These are phyloP conservation scores for Cordia subcordata DNA, from an alignment of 257 asterid species.

Conservation along the genomic window DNA sequence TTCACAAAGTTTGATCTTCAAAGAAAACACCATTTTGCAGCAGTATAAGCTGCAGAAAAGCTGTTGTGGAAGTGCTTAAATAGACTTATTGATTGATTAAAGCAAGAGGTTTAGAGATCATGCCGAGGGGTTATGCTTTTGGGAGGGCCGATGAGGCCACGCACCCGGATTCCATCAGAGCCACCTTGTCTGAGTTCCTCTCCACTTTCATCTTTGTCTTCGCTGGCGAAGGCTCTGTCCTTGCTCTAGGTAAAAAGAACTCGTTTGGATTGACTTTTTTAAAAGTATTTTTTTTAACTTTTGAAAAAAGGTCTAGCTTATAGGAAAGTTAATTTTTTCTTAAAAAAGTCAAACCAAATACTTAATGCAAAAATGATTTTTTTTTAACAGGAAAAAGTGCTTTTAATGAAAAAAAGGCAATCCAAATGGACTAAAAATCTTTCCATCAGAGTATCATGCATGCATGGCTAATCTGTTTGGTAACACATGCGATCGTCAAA, in stretches of 20 bases:
- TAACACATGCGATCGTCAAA: background rate
- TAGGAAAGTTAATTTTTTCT: too few species aligned
- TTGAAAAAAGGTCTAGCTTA: too few species aligned
- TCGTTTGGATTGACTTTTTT: too few species aligned
- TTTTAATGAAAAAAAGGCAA: too few species aligned
- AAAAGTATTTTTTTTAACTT: too few species aligned
- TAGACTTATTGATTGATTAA: background rate
- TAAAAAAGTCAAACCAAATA: too few species aligned
- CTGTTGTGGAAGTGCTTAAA: too few species aligned
- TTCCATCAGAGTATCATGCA: too few species aligned
- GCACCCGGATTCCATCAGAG: constrained; percentile 82
- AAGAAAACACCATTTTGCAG: background rate
- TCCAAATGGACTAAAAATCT: too few species aligned
- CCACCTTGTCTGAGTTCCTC: constrained; percentile 75
- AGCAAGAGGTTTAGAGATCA: constrained; percentile 5
- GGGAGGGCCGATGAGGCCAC: constrained; percentile 92
- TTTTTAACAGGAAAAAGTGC: too few species aligned
- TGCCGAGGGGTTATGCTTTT: constrained; percentile 72
- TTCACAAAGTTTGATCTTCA: background rate
- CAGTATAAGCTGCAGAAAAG: background rate
- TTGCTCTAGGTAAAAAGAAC: constrained; percentile 79
- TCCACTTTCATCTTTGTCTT: constrained; percentile 88
- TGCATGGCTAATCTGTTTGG: background rate
- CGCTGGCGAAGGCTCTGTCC: constrained; percentile 85
- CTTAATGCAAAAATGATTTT: too few species aligned